A percentile compares a stretch with the other conserved stretches of the same genome.
phyloP scores from a whole-genome alignment of 2,329 filamentous ascomycete genomes.

The Trichoderma sp. region DNA sequence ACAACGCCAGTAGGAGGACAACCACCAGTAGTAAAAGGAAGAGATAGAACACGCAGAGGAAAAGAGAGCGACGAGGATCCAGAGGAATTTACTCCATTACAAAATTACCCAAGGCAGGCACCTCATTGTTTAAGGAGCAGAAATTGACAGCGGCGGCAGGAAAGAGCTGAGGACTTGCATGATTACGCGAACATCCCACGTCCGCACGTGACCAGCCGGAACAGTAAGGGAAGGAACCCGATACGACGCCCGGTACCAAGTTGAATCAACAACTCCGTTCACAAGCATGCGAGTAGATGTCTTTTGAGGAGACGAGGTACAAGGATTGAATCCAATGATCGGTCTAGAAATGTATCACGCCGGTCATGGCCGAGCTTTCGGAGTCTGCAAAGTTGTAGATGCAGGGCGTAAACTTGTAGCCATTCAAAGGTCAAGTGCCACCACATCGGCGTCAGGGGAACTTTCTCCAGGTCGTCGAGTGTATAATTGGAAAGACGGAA shows the following conservation, averaged over 20 bases:
- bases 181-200: conserved; percentile 29
- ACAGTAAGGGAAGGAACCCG: too few relatives aligned
- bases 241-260: background rate
- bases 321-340: too few relatives aligned
- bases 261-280: background rate
- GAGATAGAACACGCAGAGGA: background rate
- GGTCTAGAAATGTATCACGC: too few relatives aligned
- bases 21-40: background rate
- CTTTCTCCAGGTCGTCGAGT: too few relatives aligned
- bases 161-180: background rate
- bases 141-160: background rate
- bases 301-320: background rate
- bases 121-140: background rate
- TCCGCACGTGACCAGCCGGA: conserved; percentile 26
- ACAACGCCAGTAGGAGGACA: conserved; percentile 14
- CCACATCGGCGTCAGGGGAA: too few relatives aligned
- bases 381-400: too few relatives aligned
- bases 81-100: background rate
- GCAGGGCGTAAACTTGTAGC: too few relatives aligned
- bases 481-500: too few relatives aligned
- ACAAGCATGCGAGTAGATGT: too few relatives aligned
- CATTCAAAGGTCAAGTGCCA: too few relatives aligned
- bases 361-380: too few relatives aligned
- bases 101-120: background rate
- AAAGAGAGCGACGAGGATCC: background rate